Evolutionary conservation across 1,284 basidiomycete genomes (phyloP).

Genomic region (Gomphus sp.): DNA sequence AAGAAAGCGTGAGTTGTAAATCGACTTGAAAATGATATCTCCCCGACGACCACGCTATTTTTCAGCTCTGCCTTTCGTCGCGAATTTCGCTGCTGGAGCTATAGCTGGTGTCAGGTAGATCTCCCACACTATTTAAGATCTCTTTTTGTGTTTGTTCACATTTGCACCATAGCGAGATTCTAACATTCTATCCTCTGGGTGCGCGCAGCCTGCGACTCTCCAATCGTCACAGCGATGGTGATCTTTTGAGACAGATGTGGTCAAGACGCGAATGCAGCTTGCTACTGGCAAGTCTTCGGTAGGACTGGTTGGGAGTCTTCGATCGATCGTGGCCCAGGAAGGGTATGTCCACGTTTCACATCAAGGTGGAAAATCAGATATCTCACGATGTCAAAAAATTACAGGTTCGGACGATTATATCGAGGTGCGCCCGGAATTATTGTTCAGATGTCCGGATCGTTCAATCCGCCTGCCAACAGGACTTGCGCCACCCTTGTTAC

Average conservation of each 20-base stretch:
- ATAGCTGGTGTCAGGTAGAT: slow-evolving; percentile 58
- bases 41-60: background rate
- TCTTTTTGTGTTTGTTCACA: slow-evolving; percentile 23
- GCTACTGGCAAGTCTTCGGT: slow-evolving; percentile 70
- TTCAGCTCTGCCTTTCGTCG: slow-evolving; percentile 73
- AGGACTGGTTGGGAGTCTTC: slow-evolving; percentile 79
- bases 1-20: slow-evolving; percentile 1
- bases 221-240: slow-evolving; percentile 8
- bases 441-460: background rate
- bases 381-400: background rate
- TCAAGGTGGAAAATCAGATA: background rate
- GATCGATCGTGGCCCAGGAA: slow-evolving; percentile 72
- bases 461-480: slow-evolving; percentile 31
- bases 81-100: slow-evolving; percentile 86
- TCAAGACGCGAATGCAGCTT: slow-evolving; percentile 96
- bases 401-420: slow-evolving; percentile 77
- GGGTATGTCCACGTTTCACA: slow-evolving; percentile 45
- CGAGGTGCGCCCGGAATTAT: slow-evolving; percentile 42
- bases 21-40: background rate
- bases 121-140: background rate
- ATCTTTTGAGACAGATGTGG: slow-evolving; percentile 19
- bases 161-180: slow-evolving; percentile 59
- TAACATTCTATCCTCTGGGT: slow-evolving; percentile 92
- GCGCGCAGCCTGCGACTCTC: slow-evolving; percentile 21
- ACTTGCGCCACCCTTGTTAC: slow-evolving; percentile 85